phyloP scores from a whole-genome alignment of 257 asterid species.

The Perilla frutescens region DNA sequence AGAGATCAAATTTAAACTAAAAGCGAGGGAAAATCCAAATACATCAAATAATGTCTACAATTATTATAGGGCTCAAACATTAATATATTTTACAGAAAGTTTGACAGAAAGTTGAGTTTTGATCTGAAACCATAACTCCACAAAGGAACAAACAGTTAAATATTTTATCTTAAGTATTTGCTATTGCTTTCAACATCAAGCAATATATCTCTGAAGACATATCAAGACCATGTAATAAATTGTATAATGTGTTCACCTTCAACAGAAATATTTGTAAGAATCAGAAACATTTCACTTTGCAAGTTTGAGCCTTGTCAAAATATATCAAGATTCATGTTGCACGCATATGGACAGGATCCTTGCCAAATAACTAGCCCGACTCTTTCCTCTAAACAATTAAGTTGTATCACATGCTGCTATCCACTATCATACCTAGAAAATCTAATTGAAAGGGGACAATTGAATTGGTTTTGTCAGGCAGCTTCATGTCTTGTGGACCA shows the following conservation, averaged over 20 bases:
- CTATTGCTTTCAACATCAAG: background rate
- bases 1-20: too few relatives aligned
- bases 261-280: too few relatives aligned
- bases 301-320: slow-evolving; percentile 6
- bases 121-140: background rate
- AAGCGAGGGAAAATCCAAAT: too few relatives aligned
- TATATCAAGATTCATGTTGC: background rate
- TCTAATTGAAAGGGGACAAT: background rate
- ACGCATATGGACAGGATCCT: background rate
- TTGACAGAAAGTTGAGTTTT: background rate
- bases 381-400: slow-evolving; percentile 14
- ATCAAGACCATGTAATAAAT: background rate
- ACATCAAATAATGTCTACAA: too few relatives aligned
- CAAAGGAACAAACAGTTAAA: background rate
- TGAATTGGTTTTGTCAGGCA: background rate
- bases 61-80: too few relatives aligned
- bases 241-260: background rate
- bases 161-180: too few relatives aligned
- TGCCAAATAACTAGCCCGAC: slow-evolving; percentile 1
- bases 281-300: background rate
- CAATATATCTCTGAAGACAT: background rate
- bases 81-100: too few relatives aligned
- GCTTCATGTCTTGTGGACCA: background rate
- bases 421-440: background rate
- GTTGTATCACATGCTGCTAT: background rate